Percentiles rank a stretch among this genome's conserved stretches.
Evolutionary conservation across 805 yeast genomes (phyloP).

Genomic region (Candida multigemmis): DNA sequence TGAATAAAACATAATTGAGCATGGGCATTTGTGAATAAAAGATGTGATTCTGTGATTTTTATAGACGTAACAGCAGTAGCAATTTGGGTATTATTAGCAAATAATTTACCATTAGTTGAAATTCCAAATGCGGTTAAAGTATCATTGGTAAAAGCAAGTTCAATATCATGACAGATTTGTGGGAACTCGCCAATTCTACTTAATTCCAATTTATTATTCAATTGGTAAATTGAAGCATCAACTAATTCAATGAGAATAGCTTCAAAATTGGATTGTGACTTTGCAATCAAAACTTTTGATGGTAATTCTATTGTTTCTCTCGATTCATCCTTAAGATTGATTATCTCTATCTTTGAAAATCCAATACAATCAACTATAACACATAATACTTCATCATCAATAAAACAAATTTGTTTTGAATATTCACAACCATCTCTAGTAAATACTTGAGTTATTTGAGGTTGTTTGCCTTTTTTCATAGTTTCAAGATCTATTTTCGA

Average conservation of each 20-base stretch:
- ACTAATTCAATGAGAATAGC: constrained; percentile 50
- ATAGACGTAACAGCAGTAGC: constrained; percentile 78
- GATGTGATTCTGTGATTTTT: constrained; percentile 57
- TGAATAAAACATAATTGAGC: constrained; percentile 78
- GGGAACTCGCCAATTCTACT: constrained; percentile 47
- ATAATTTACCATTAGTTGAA: constrained; percentile 67
- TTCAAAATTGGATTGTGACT: constrained; percentile 44
- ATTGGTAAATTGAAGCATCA: constrained; percentile 47
- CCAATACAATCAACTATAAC: constrained; percentile 47
- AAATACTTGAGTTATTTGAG: constrained; percentile 28
- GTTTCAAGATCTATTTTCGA: constrained; percentile 40
- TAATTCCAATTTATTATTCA: constrained; percentile 21
- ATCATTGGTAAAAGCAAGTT: constrained; percentile 29
- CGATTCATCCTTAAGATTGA: constrained; percentile 31
- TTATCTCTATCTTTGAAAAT: constrained; percentile 42
- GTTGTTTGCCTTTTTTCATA: constrained; percentile 41
- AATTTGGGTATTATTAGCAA: constrained; percentile 48
- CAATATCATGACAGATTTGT: constrained; percentile 53
- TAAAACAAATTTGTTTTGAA: constrained; percentile 57
- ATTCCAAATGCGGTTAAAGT: constrained; percentile 56
- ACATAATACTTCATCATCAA: constrained; percentile 43
- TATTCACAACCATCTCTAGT: constrained; percentile 30
- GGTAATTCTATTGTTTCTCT: constrained; percentile 32
- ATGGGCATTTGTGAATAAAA: constrained; percentile 82
- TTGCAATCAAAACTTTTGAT: constrained; percentile 47